Percentiles rank a stretch among this genome's conserved stretches.
phyloP scores from a whole-genome alignment of 371 early-diverging fungal genomes.

The Syncephalastrum monosporum region DNA sequence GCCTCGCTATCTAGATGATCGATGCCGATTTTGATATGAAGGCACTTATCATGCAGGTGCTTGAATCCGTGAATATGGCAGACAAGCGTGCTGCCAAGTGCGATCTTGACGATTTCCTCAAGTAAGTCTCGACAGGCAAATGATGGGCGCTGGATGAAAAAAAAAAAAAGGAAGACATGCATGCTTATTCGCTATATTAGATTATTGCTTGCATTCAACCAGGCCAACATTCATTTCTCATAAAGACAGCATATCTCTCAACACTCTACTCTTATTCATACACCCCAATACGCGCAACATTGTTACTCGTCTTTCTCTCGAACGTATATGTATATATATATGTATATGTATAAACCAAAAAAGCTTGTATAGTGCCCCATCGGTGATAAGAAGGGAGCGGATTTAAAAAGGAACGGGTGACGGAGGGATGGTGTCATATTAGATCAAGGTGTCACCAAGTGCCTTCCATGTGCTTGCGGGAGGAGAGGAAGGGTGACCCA shows the following conservation, averaged over 20 bases:
- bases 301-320: too few relatives aligned
- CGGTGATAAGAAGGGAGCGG: too few relatives aligned
- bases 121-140: conserved; percentile 35
- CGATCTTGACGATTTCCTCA: conserved; percentile 90
- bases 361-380: too few relatives aligned
- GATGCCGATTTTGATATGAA: conserved; percentile 87
- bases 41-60: conserved; percentile 64
- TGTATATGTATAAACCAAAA: too few relatives aligned
- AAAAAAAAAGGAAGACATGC: neutral
- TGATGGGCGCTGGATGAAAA: neutral
- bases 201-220: conserved; percentile 73
- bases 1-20: conserved; percentile 55
- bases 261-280: neutral
- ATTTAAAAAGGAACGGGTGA: too few relatives aligned
- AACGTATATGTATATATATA: too few relatives aligned
- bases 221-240: conserved; percentile 74
- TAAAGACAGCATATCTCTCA: conserved; percentile 10
- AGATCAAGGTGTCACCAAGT: too few relatives aligned
- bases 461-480: too few relatives aligned
- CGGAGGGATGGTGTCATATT: too few relatives aligned
- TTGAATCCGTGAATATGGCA: conserved; percentile 66
- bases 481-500: conserved; percentile 3
- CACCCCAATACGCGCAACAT: too few relatives aligned
- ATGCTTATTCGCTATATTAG: conserved; percentile 35
- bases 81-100: conserved; percentile 89